Conservation (phyloP, 2,329 filamentous ascomycete genomes). For the Diaporthe longicolla region DNA sequence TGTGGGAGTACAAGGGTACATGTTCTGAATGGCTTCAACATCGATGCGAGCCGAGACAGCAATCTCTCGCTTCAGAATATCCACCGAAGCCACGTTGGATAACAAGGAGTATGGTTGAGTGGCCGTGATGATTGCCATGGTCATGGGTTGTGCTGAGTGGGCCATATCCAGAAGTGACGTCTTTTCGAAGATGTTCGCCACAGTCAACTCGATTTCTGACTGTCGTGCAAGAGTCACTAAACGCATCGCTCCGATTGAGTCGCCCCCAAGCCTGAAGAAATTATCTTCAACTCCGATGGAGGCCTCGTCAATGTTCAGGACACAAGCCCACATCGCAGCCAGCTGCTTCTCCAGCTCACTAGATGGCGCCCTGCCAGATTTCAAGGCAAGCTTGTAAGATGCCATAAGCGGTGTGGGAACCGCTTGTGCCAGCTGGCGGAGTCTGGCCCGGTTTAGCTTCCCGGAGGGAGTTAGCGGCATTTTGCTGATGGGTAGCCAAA, state of each 20-base stretch:
- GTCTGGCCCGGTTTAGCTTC: slow-evolving; percentile 43
- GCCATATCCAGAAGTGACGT: slow-evolving; percentile 47
- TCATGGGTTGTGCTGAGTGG: not conserved
- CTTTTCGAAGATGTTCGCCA: slow-evolving; percentile 62
- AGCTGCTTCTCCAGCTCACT: slow-evolving; percentile 57
- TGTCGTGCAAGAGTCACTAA: slow-evolving; percentile 60
- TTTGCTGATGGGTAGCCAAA: slow-evolving; percentile 47
- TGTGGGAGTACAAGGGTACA: slow-evolving; percentile 68
- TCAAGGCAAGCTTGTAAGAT: slow-evolving; percentile 14
- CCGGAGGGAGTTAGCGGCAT: slow-evolving; percentile 46
- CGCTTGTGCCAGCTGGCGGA: not conserved
- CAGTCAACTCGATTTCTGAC: slow-evolving; percentile 57
- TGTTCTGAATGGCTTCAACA: slow-evolving; percentile 57
- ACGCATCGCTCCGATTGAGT: slow-evolving; percentile 67
- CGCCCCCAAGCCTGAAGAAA: slow-evolving; percentile 65
- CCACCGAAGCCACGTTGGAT: slow-evolving; percentile 1
- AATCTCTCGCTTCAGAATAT: not conserved
- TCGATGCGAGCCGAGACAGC: not conserved
- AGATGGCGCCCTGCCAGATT: slow-evolving; percentile 50
- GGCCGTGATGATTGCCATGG: not conserved
- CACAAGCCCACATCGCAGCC: slow-evolving; percentile 50
- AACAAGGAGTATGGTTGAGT: not conserved
- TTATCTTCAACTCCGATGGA: slow-evolving; percentile 55
- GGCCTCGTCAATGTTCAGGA: slow-evolving; percentile 36
- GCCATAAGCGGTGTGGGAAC: not conserved